Evolutionary conservation across 176 grass and related monocot genomes (phyloP), one percentile per base, ranked within the genome.

Genomic region (Bothriochloa decipiens): DNA sequence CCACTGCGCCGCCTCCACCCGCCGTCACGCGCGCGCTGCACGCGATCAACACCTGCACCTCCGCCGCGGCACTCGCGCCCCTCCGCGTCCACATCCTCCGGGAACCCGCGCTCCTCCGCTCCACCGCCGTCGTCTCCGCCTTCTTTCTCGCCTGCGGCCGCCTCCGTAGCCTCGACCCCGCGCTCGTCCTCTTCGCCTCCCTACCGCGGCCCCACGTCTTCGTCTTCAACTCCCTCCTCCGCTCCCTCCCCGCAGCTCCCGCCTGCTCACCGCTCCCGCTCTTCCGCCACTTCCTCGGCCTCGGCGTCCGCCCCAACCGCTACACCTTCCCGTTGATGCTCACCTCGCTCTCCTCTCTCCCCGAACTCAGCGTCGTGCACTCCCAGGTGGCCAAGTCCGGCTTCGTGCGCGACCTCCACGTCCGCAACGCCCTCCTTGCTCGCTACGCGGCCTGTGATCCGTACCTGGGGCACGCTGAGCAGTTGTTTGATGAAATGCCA

Each of bases 401-500:
- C 65, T 75, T 94, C 74, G 75, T 27, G 69, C 28, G 28, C 25
- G 85, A 94, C 57, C 15, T 81, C 79, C 85, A 90, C 32, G 90
- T 94, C 79, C 79, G 83, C 80, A 80, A 83, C 17, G 46, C 88
- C n/a, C 84, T 90, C 68, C 88, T 90, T 23, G 84, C 88, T 9
- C 57, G 80, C 3, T 90, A 90, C 40, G 84, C 80, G 1, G 46
- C 13, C 36, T 60, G 80, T 84, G 75, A 60, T 47, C 60, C 68
- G 10, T 39, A 74, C 61, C 29, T 87, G 47, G 35, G 60, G 27
- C 28, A 18, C 29, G 84, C 88, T 2, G 60, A 83, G 75, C 87
- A 81, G 49, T 62, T 94, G 87, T 94, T 94, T 75, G 87, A 81
- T 33, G 92, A 94, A 90, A 94, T 94, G 85, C 17, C 75, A 13